Conservation (phyloP, 257 asterid genomes). For the Solanum tarijense region DNA sequence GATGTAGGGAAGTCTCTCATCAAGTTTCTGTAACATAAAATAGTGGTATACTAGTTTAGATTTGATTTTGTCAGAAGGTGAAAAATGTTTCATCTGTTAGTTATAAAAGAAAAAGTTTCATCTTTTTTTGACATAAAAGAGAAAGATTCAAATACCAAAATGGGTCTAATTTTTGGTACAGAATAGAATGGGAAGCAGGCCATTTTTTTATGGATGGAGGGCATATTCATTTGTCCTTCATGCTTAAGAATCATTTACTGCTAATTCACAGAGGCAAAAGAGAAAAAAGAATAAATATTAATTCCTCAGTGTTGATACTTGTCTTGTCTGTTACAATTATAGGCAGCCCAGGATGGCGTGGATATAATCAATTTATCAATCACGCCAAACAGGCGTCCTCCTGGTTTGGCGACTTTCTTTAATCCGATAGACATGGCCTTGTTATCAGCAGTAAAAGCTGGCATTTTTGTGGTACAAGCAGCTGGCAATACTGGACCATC, state of each 20-base stretch:
- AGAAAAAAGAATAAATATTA: neutral
- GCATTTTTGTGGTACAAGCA: conserved; percentile 92
- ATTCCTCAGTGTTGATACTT: neutral
- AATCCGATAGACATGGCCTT: conserved; percentile 99
- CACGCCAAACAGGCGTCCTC: conserved; percentile 97
- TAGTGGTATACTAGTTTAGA: neutral
- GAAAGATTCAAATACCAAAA: neutral
- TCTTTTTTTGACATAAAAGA: neutral
- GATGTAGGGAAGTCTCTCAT: neutral
- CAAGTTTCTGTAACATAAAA: neutral
- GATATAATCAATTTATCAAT: conserved; percentile 88
- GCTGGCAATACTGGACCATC: conserved; percentile 99
- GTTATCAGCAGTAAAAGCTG: conserved; percentile 74
- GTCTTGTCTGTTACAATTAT: conserved; percentile 3
- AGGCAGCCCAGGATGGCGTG: conserved; percentile 98
- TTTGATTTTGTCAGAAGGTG: neutral
- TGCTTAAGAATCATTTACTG: neutral
- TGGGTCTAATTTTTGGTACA: neutral
- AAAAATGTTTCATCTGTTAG: neutral
- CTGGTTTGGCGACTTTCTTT: conserved; percentile 93
- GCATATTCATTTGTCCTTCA: neutral
- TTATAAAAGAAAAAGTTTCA: neutral
- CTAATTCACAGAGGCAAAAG: neutral
- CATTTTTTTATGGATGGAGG: neutral
- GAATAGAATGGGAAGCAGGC: neutral